A percentile compares a stretch with the other conserved stretches of the same genome.
phyloP scores from a whole-genome alignment of 257 asterid species.

The Plantago elongata region DNA sequence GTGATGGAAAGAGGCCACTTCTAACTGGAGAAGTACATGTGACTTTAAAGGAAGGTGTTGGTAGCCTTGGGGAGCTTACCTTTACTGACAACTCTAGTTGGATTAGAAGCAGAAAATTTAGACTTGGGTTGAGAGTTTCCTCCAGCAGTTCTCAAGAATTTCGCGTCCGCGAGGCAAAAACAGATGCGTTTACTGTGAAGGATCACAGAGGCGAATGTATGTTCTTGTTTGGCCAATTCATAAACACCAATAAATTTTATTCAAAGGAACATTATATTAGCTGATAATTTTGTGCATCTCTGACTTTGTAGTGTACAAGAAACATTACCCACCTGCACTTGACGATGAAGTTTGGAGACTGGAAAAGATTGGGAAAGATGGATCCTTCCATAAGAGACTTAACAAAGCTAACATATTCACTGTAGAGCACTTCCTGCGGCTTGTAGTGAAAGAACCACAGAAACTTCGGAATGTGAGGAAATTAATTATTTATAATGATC shows the following conservation, averaged over 20 bases:
- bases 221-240: conserved; percentile 21
- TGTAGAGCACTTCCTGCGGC: conserved; percentile 84
- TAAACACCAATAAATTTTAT: conserved; percentile 11
- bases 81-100: conserved; percentile 98
- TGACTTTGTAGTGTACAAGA: conserved; percentile 78
- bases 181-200: conserved; percentile 93
- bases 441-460: conserved; percentile 68
- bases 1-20: conserved; percentile 95
- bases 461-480: conserved; percentile 74
- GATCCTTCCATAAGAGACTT: conserved; percentile 93
- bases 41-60: conserved; percentile 78
- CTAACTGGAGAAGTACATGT: conserved; percentile 81
- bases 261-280: background rate
- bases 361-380: conserved; percentile 96
- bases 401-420: conserved; percentile 59
- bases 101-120: conserved; percentile 92
- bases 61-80: conserved; percentile 77
- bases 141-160: conserved; percentile 55
- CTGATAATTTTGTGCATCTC: conserved; percentile 16
- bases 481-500: conserved; percentile 7
- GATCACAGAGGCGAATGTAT: conserved; percentile 99
- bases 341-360: conserved; percentile 95
- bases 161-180: conserved; percentile 86
- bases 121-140: conserved; percentile 78
- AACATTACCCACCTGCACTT: conserved; percentile 93